Evolutionary conservation across 768 basidiomycete species (phyloP), one percentile per base, ranked within the genome.

Genomic region (Coprinopsis sp.): DNA sequence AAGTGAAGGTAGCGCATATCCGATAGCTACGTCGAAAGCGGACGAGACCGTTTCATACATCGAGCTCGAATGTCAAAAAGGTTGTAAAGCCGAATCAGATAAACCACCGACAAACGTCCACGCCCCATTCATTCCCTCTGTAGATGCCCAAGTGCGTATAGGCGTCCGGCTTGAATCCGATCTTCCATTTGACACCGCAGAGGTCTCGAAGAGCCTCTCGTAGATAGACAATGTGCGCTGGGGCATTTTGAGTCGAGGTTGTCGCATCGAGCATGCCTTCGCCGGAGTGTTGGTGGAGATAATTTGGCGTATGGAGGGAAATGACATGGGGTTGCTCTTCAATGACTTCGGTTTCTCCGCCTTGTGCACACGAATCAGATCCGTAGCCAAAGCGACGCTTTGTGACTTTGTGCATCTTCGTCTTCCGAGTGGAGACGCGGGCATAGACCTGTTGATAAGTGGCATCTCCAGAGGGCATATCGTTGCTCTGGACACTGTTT

Each of bases 161-260:
- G 22, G 64, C 63, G 28, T 70, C 69, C 18, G 67, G 58, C 52
- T 71, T 71, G 61, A 69, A 70, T 3, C 65, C 65, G 42, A 69
- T 67, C 50, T 60, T 66, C 60, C 27, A 45, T 16, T 37, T 36
- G 12, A 55, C 54, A 3, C 71, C 69, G 23, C 60, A 51, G 24
- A 36, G 34, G 8, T 34, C 48, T 37, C 59, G 63, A 49, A 71
- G 49, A n/a, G 56, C 63, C 31, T 65, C 58, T 52, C 70, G 56
- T 38, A 72, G 44, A 37, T 49, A 50, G 8, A 47, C 51, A 2
- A 70, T 66, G 37, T 68, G 65, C 6, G 49, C 54, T 18, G 33
- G 31, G 41, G 58, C 50, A 16, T 44, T 54, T n/a, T n/a, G n/a
- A n/a, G n/a, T n/a, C n/a, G n/a, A n/a, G n/a, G n/a, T n/a, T n/a